Conservation (phyloP, 2,329 filamentous ascomycete species). For the Colletotrichum eremochloae region DNA sequence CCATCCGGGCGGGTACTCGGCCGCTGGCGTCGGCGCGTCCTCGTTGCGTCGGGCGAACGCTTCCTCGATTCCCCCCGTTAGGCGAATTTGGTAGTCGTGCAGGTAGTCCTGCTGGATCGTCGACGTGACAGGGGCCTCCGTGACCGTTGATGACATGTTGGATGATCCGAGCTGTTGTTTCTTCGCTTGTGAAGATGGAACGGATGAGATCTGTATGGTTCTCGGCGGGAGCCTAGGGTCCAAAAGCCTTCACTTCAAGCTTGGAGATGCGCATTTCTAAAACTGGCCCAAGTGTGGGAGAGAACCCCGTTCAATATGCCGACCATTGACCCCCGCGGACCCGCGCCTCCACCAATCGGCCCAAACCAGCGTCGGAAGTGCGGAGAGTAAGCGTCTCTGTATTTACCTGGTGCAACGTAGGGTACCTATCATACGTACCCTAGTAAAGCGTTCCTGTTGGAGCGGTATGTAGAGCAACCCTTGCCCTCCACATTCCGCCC, state of each 20-base stretch:
- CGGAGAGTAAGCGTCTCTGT: slow-evolving; percentile 18
- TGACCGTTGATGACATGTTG: slow-evolving; percentile 34
- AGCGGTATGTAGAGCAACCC: slow-evolving; percentile 5
- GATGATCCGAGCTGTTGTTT: background rate
- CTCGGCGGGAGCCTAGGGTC: background rate
- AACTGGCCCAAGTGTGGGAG: slow-evolving; percentile 7
- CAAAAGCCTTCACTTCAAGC: background rate
- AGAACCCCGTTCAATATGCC: slow-evolving; percentile 34
- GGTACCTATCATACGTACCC: background rate
- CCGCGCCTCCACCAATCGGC: slow-evolving; percentile 9
- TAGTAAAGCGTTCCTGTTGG: background rate
- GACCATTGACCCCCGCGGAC: slow-evolving; percentile 17
- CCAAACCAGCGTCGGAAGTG: slow-evolving; percentile 21
- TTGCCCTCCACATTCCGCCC: slow-evolving; percentile 39
- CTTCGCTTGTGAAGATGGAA: background rate
- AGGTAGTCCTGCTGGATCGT: slow-evolving; percentile 30
- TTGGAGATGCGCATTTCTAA: background rate
- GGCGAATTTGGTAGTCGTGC: slow-evolving; percentile 39
- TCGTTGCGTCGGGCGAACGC: slow-evolving; percentile 31
- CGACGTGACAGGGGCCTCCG: slow-evolving; percentile 31
- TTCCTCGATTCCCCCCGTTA: slow-evolving; percentile 36
- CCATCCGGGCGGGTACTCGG: slow-evolving; percentile 44
- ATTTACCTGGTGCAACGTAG: background rate
- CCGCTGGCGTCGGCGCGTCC: slow-evolving; percentile 26
- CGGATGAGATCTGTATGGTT: background rate